Conservation (phyloP, 23 red algal species). For the Gracilaria domingensis region DNA sequence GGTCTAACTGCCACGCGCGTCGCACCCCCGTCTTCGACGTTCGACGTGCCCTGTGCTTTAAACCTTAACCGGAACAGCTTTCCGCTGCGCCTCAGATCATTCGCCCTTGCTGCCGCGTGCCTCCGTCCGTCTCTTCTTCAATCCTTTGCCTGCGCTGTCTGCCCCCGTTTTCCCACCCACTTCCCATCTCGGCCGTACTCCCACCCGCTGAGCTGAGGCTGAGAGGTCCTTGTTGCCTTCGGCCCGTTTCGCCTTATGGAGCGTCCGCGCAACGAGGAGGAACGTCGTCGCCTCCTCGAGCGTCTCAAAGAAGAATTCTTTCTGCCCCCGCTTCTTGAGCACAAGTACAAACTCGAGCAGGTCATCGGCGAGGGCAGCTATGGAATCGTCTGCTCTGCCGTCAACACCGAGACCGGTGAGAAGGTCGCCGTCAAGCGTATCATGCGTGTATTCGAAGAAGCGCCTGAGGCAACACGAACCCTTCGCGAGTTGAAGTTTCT, state of each 20-base stretch:
- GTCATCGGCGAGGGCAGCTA: slow-evolving; percentile 90
- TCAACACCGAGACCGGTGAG: slow-evolving; percentile 80
- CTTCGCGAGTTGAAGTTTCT: slow-evolving; percentile 95
- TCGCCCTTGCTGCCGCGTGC: slow-evolving; percentile 11
- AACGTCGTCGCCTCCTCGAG: slow-evolving; percentile 70
- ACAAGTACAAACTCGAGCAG: slow-evolving; percentile 71
- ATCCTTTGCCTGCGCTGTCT: not conserved
- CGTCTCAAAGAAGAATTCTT: slow-evolving; percentile 79
- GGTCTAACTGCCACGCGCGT: not conserved
- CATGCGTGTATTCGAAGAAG: slow-evolving; percentile 89
- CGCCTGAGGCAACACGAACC: slow-evolving; percentile 71
- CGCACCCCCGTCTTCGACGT: not conserved
- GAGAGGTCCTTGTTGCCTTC: not conserved
- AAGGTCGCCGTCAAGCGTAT: slow-evolving; percentile 94
- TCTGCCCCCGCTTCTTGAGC: slow-evolving; percentile 60
- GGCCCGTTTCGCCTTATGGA: slow-evolving; percentile 26
- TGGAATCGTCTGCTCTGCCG: slow-evolving; percentile 90
- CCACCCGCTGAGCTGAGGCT: too few species aligned
- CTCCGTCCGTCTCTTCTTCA: not conserved
- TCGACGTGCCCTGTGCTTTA: too few species aligned
- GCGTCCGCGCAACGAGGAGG: slow-evolving; percentile 59
- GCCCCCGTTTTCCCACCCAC: not conserved
- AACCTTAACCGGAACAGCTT: too few species aligned
- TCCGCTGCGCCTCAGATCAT: not conserved
- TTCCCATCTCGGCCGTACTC: too few species aligned